Conservation (phyloP, 768 basidiomycete species). For the Rhizopogon vinicolor region DNA sequence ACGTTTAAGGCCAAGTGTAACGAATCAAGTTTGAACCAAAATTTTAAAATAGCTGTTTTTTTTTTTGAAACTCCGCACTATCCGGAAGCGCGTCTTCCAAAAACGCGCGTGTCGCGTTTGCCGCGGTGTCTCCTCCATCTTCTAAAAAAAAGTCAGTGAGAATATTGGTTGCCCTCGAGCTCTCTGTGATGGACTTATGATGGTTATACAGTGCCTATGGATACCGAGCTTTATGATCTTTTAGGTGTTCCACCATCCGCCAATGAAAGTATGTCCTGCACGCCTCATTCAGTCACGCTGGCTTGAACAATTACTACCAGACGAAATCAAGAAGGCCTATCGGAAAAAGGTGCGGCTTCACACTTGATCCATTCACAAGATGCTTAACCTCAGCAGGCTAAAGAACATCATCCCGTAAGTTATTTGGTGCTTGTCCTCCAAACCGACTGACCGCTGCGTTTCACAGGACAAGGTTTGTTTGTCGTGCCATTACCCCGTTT, state of each 20-base stretch:
- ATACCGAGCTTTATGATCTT: conserved; percentile 84
- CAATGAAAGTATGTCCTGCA: conserved; percentile 52
- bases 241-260: conserved; percentile 70
- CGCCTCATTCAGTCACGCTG: background rate
- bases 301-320: conserved; percentile 30
- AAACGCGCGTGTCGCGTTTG: conserved; percentile 17
- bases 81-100: conserved; percentile 25
- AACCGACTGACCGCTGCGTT: background rate
- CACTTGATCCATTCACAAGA: conserved; percentile 8
- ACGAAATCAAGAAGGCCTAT: conserved; percentile 92
- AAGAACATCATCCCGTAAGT: conserved; percentile 81
- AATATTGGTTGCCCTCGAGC: background rate
- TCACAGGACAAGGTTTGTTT: conserved; percentile 61
- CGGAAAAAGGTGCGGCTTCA: conserved; percentile 69
- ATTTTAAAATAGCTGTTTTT: background rate
- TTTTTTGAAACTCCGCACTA: conserved; percentile 29
- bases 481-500: background rate
- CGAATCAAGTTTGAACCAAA: background rate
- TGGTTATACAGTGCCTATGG: conserved; percentile 51
- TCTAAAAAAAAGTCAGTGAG: conserved; percentile 20
- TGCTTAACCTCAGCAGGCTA: conserved; percentile 51
- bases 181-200: conserved; percentile 11
- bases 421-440: background rate
- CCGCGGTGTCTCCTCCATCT: conserved; percentile 4
- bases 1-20: too few species aligned